Percentiles rank a stretch among this genome's conserved stretches.
Conservation (phyloP, 2,329 filamentous ascomycete genomes). For the Arthrobotrys megalospora region DNA sequence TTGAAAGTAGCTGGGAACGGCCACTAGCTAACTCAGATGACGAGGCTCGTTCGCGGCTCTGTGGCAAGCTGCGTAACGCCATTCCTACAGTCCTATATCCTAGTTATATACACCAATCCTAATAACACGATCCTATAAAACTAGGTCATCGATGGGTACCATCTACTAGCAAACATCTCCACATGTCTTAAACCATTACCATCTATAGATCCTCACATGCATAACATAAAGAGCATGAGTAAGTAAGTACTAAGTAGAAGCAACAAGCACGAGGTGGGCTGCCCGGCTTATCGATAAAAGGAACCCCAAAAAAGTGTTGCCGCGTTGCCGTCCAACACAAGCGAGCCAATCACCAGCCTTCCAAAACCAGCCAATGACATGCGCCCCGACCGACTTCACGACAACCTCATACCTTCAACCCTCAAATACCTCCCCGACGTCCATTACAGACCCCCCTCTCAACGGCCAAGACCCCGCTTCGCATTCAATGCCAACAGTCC, state of each 20-base stretch:
- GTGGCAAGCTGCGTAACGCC: not conserved
- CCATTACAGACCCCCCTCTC: not conserved
- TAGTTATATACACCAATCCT: too few species aligned
- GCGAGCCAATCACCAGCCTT: conserved; percentile 2
- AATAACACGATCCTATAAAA: too few species aligned
- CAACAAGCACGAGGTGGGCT: too few species aligned
- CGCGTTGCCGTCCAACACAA: conserved; percentile 23
- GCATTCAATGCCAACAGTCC: conserved; percentile 35
- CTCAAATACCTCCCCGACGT: not conserved
- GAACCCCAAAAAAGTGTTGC: conserved; percentile 21
- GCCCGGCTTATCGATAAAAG: conserved; percentile 16
- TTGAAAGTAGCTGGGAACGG: not conserved
- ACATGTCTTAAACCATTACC: too few species aligned
- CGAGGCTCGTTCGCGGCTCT: not conserved
- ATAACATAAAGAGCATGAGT: too few species aligned
- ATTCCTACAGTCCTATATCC: not conserved
- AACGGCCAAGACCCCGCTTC: not conserved
- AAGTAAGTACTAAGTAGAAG: too few species aligned
- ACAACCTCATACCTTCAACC: not conserved
- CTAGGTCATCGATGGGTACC: too few species aligned
- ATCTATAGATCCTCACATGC: too few species aligned
- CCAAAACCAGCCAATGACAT: conserved; percentile 36
- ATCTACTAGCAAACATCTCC: too few species aligned
- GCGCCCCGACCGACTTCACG: not conserved
- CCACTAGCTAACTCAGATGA: not conserved